Evolutionary conservation across 257 asterid genomes (phyloP), one percentile per base, ranked within the genome.

Genomic region (Verbascum thapsus): DNA sequence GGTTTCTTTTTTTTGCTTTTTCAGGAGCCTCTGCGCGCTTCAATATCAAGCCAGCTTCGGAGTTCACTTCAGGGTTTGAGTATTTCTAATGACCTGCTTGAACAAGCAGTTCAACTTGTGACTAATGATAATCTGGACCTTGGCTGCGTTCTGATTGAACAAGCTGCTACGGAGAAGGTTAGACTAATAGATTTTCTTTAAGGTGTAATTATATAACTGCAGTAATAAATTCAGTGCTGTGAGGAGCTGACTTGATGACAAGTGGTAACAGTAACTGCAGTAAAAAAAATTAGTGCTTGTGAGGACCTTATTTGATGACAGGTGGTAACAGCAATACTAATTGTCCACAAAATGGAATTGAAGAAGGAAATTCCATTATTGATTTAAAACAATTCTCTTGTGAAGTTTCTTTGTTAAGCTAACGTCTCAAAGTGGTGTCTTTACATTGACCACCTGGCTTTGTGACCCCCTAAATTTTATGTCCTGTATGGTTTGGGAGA

Each of bases 111-210:
- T 76, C 85, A 82, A 76, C 81, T 85, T 58, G 99, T 81, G 72
- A 90, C 95, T 34, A 87, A 90, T 74, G 99, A 90, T 78, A 94
- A 94, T 74, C 94, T 94, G 60, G 99, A 94, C 79, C 98, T 94
- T 67, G 98, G 99, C 71, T 94, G 99, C 59, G 98, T 95, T 7
- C 54, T 94, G 80, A 94, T 94, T 69, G 99, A 94, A 74, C 98
- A 90, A 81, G 99, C 98, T 68, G 95, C 99, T 40, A 90, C 98
- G 1, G 95, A 87, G 66, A 94, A 90, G 99, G 99, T 90, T 39
- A 72, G 61, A 57, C 58, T 60, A 18, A 13, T 48, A 7, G 53
- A 54, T 39, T 7, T 41, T 54, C 53, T 65, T 64, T 34, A 34
- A 41, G 1, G 9, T 56, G 37, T 26, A 26, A 47, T 15, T 26